A percentile compares a stretch with the other conserved stretches of the same genome.
These are phyloP conservation scores for Zymoseptoria brevis DNA, from an alignment of 2,329 filamentous ascomycete species.

Conservation along the genomic window DNA sequence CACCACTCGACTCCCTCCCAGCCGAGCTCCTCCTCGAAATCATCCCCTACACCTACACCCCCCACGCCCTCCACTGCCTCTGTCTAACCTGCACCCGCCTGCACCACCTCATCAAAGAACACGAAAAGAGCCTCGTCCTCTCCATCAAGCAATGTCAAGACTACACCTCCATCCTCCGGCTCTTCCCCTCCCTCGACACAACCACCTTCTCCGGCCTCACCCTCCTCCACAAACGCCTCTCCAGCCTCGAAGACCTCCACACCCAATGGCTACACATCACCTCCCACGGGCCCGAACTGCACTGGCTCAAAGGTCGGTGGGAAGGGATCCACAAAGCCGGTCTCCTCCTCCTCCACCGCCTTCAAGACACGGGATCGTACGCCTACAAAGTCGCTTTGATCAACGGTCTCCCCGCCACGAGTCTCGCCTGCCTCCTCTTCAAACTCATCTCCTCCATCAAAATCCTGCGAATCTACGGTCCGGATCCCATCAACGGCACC, in stretches of 20 bases:
- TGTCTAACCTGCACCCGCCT: constrained; percentile 22
- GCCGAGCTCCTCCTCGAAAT: constrained; percentile 27
- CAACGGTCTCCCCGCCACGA: constrained; percentile 21
- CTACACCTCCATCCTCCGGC: constrained; percentile 8
- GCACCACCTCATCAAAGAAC: constrained; percentile 20
- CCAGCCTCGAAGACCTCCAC: constrained; percentile 19
- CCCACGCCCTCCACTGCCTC: constrained; percentile 16
- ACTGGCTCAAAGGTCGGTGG: constrained; percentile 28
- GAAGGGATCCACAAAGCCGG: constrained; percentile 26
- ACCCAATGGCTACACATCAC: constrained; percentile 25
- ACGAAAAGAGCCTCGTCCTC: constrained; percentile 24
- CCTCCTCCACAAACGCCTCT: constrained; percentile 15
- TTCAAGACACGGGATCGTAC: constrained; percentile 21
- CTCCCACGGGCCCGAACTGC: constrained; percentile 19
- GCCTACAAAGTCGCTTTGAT: constrained; percentile 21
- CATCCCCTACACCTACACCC: constrained; percentile 25
- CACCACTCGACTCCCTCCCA: constrained; percentile 15
- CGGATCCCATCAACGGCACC: constrained; percentile 19
- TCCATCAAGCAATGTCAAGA: constrained; percentile 18
- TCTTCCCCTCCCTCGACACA: constrained; percentile 21
- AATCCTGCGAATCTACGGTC: constrained; percentile 26
- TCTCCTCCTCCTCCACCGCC: constrained; percentile 26
- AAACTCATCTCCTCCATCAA: constrained; percentile 25
- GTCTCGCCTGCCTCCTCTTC: constrained; percentile 28
- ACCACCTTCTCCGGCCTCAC: constrained; percentile 16